Base-by-base conservation (phyloP, 768 basidiomycete genomes). In the Psilocybe cubensis region DNA sequence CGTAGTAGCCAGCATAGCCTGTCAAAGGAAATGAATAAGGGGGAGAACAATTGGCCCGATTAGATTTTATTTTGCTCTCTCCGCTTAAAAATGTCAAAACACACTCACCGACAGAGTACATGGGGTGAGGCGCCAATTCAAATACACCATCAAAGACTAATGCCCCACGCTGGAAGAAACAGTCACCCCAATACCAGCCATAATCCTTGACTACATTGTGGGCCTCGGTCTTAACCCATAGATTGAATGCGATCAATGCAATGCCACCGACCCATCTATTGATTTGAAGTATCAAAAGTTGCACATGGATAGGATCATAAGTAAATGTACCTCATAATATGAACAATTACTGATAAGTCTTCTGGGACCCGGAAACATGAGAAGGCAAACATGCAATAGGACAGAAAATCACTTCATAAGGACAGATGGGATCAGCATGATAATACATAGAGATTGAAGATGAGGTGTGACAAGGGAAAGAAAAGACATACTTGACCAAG, bases 1-100 rank as follows among this genome's bases (percentile, higher is more conserved):
- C 97, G 68, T 98, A 99, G 69, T 97, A 96, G 7, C 96, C 94
- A n/a, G 94, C 92, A 63, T 94, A 94, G n/a, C 91, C 91, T 92
- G 41, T 51, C 33, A 54, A 9, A 38, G 8, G 42, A 41, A 20
- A 21, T 33, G 3, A 54, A 12, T 6, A 35, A 54, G 9, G 40
- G 18, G 38, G 18, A 4, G 18, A 20, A 48, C 28, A 28, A 29
- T 27, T 18, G 46, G n/a, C 31, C 46, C 25, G 24, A 48, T 48
- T 3, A 3, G 31, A 51, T 40, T 11, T 18, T n/a, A 40, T 18
- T 28, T 48, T 38, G 35, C 8, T 42, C 41, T 51, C 31, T 35
- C 25, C 23, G 53, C 11, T 51, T 4, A 25, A 17, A 12, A 23
- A 12, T 57, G 28, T 47, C 38, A 17, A 65, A 46, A 35, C 46